These are phyloP conservation scores for Candida nemodendra DNA, from an alignment of 805 yeast genomes.

Conservation along the genomic window DNA sequence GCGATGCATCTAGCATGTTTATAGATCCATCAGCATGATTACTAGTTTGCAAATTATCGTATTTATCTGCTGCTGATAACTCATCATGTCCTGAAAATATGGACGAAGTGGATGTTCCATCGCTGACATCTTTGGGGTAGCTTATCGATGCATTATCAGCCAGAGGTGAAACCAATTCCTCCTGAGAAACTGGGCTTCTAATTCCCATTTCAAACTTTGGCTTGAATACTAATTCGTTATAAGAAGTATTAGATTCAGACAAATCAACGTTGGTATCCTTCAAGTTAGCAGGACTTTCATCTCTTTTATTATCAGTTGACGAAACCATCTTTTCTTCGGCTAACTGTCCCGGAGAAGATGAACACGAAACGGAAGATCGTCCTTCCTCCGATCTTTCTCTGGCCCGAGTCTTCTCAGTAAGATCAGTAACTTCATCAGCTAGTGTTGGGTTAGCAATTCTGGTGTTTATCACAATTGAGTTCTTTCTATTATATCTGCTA, in stretches of 20 bases:
- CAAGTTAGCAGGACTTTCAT: neutral
- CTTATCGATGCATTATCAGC: neutral
- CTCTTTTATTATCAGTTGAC: neutral
- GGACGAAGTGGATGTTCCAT: neutral
- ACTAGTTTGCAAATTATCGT: neutral
- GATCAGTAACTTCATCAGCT: slow-evolving; percentile 13
- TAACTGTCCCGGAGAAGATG: too few species aligned
- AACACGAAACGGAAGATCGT: neutral
- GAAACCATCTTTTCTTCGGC: too few species aligned
- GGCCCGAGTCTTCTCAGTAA: slow-evolving; percentile 1
- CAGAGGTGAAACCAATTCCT: neutral
- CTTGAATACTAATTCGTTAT: too few species aligned
- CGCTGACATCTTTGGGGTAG: neutral
- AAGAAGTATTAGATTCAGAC: neutral
- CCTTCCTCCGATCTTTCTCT: neutral
- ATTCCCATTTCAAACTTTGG: too few species aligned
- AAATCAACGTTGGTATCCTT: neutral
- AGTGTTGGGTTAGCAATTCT: slow-evolving; percentile 35
- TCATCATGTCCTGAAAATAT: neutral
- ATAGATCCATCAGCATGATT: neutral
- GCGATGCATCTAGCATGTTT: neutral
- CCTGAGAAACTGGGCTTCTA: neutral
- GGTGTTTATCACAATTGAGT: slow-evolving; percentile 31
- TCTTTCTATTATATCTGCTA: slow-evolving; percentile 8
- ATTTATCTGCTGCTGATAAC: neutral